phyloP scores from a whole-genome alignment of 495 filamentous ascomycete species.

The Neurospora sp. region DNA sequence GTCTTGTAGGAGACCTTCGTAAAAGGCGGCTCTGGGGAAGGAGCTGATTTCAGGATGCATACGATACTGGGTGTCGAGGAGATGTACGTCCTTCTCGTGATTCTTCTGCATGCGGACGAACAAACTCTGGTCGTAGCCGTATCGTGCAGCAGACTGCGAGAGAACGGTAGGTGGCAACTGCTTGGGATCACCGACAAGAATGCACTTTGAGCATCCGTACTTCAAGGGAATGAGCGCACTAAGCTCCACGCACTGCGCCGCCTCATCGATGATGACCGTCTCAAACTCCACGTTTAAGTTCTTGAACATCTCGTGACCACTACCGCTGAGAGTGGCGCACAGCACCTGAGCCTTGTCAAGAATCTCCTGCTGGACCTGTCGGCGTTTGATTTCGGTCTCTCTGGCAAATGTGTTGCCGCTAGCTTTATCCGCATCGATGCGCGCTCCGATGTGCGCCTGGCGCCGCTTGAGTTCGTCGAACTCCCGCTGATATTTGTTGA shows the following conservation, averaged over 20 bases:
- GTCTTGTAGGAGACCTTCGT: constrained; percentile 77
- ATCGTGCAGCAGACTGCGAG: constrained; percentile 82
- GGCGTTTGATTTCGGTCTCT: constrained; percentile 75
- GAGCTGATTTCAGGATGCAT: constrained; percentile 94
- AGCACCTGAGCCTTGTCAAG: constrained; percentile 84
- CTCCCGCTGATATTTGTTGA: constrained; percentile 59
- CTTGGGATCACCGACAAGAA: constrained; percentile 95
- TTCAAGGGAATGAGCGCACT: constrained; percentile 95
- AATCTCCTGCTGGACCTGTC: constrained; percentile 80
- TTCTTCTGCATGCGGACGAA: constrained; percentile 97
- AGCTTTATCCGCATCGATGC: constrained; percentile 79
- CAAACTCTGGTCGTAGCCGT: constrained; percentile 93
- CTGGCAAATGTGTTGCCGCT: constrained; percentile 65
- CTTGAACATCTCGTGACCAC: constrained; percentile 96
- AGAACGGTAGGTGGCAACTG: constrained; percentile 93
- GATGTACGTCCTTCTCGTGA: constrained; percentile 78
- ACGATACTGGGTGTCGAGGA: constrained; percentile 93
- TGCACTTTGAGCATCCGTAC: constrained; percentile 93
- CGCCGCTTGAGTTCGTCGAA: constrained; percentile 71
- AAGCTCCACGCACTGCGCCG: constrained; percentile 94
- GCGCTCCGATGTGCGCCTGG: constrained; percentile 57
- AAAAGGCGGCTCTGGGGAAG: constrained; percentile 87
- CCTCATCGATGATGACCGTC: constrained; percentile 96
- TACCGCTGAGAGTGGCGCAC: constrained; percentile 89
- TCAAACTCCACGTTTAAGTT: constrained; percentile 92